These are phyloP conservation scores for Pelargonium hybrid DNA, from an alignment of 441 rosid genomes.

Conservation along the genomic window DNA sequence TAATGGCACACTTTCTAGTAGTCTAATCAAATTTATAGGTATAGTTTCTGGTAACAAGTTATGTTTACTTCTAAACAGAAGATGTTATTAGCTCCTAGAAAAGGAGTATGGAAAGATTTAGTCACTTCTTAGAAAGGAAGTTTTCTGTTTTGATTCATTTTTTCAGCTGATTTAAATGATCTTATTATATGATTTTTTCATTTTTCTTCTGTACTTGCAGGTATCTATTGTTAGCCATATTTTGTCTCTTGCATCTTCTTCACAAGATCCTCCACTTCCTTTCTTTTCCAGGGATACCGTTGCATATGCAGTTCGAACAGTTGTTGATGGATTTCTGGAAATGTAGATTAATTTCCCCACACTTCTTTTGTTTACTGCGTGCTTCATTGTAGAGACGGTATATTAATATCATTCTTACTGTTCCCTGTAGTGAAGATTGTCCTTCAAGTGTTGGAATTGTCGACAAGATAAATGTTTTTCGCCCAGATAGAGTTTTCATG, in stretches of 20 bases:
- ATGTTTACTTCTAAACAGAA: neutral
- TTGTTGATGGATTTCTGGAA: slow-evolving; percentile 94
- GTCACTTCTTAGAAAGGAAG: neutral
- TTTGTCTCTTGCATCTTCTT: slow-evolving; percentile 62
- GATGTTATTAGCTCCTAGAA: neutral
- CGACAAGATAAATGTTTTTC: slow-evolving; percentile 84
- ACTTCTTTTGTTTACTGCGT: slow-evolving; percentile 15
- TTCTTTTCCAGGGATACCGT: slow-evolving; percentile 56
- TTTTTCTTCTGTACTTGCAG: slow-evolving; percentile 33
- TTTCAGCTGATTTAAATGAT: neutral
- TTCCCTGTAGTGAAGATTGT: slow-evolving; percentile 45
- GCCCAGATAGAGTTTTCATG: slow-evolving; percentile 95
- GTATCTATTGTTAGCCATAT: slow-evolving; percentile 85
- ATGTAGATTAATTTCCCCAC: slow-evolving; percentile 32
- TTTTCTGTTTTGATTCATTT: neutral
- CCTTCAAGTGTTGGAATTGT: slow-evolving; percentile 40
- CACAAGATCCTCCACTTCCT: slow-evolving; percentile 59
- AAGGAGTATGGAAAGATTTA: neutral
- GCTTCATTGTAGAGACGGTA: slow-evolving; percentile 10
- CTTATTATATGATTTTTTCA: slow-evolving; percentile 1
- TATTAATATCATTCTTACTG: slow-evolving; percentile 18
- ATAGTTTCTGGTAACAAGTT: neutral
- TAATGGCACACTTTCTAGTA: neutral
- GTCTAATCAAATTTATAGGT: neutral
- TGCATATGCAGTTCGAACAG: slow-evolving; percentile 57